Evolutionary conservation across 140 eudicot genomes (phyloP).

Genomic region (Stevia rebaudiana): DNA sequence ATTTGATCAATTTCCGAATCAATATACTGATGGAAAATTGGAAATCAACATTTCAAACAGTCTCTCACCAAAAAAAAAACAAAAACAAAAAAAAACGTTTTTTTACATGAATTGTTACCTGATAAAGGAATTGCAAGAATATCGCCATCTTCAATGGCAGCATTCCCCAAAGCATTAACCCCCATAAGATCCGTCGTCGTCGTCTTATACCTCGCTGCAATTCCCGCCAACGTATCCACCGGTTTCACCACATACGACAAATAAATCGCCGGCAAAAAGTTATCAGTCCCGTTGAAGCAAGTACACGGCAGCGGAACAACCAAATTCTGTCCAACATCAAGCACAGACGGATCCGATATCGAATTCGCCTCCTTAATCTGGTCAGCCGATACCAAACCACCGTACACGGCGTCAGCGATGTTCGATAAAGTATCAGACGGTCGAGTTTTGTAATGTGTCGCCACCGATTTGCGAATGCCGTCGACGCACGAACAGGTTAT

Average conservation of each 20-base stretch:
- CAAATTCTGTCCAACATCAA: conserved; percentile 67
- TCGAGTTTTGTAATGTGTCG: conserved; percentile 62
- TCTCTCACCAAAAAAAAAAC: neutral
- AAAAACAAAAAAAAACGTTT: no score
- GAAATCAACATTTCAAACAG: no score
- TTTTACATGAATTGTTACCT: conserved; percentile 28
- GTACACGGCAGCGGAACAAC: conserved; percentile 86
- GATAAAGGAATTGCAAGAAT: conserved; percentile 89
- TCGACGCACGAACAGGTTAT: conserved; percentile 68
- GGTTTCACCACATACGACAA: conserved; percentile 72
- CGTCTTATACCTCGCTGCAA: conserved; percentile 46
- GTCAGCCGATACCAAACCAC: conserved; percentile 46
- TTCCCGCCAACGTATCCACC: conserved; percentile 52
- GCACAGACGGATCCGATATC: conserved; percentile 53
- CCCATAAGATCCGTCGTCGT: conserved; percentile 79
- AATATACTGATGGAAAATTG: no score
- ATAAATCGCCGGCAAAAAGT: conserved; percentile 64
- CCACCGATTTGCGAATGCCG: conserved; percentile 72
- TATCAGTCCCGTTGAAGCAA: conserved; percentile 83
- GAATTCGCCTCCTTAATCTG: conserved; percentile 86
- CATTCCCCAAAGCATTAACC: conserved; percentile 72
- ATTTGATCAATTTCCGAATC: no score
- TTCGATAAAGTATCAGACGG: conserved; percentile 70
- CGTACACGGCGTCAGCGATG: conserved; percentile 59
- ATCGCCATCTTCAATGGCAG: conserved; percentile 72